Evolutionary conservation across 129 eudicot genomes (phyloP).

Genomic region (Arctium lappa): DNA sequence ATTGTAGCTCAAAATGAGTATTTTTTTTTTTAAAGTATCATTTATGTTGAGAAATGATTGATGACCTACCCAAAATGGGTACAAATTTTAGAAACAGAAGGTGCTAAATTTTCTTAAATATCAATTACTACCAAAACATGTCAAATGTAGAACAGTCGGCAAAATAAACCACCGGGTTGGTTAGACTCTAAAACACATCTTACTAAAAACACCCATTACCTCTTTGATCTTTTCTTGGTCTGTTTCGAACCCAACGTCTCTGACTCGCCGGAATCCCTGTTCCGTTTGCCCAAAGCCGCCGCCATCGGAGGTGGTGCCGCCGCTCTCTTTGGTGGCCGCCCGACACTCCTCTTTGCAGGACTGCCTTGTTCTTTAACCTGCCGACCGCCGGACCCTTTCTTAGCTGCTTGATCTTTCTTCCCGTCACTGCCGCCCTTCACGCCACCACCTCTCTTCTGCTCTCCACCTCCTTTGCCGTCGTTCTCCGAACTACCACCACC

Average conservation of each 20-base stretch:
- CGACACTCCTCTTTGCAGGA: constrained; percentile 49
- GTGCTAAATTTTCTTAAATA: constrained; percentile 21
- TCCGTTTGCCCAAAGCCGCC: constrained; percentile 45
- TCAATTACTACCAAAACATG: constrained; percentile 23
- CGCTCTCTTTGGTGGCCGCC: constrained; percentile 70
- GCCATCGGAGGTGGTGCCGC: constrained; percentile 40
- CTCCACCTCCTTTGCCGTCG: constrained; percentile 20
- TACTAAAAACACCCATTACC: constrained; percentile 29
- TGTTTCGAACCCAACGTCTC: constrained; percentile 45
- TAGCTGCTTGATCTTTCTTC: constrained; percentile 37
- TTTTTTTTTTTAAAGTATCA: background rate
- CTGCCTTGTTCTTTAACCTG: constrained; percentile 46
- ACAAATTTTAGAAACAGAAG: constrained; percentile 17
- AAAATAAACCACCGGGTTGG: constrained; percentile 23
- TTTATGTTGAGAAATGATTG: constrained; percentile 15
- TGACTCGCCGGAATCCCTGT: constrained; percentile 35
- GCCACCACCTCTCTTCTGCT: constrained; percentile 36
- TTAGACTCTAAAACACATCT: constrained; percentile 28
- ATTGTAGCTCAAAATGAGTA: constrained; percentile 13
- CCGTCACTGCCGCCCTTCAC: constrained; percentile 34
- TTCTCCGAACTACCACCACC: constrained; percentile 32
- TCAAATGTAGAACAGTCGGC: constrained; percentile 1
- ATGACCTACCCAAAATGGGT: constrained; percentile 27
- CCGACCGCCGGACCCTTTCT: constrained; percentile 28
- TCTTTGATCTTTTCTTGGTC: constrained; percentile 62